These are phyloP conservation scores for Talaromyces proteolyticus DNA, from an alignment of 495 filamentous ascomycete genomes.

Conservation along the genomic window DNA sequence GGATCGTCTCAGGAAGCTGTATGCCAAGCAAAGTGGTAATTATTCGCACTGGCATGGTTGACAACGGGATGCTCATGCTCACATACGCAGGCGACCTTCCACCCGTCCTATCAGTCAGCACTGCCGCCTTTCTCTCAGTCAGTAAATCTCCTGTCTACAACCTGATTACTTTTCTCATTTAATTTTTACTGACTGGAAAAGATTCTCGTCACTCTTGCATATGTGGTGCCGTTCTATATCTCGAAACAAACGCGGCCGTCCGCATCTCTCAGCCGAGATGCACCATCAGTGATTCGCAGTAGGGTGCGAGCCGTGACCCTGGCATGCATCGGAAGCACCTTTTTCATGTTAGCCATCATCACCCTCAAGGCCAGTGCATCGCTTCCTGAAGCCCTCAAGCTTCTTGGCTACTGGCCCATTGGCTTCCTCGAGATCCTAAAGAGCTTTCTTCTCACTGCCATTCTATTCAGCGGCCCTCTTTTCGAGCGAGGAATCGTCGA, in stretches of 20 bases:
- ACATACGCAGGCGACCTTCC: slow-evolving; percentile 7
- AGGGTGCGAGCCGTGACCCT: slow-evolving; percentile 72
- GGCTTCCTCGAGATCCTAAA: slow-evolving; percentile 51
- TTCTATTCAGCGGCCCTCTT: slow-evolving; percentile 82
- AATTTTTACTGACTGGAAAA: slow-evolving; percentile 18
- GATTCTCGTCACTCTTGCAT: slow-evolving; percentile 73
- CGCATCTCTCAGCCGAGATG: slow-evolving; percentile 75
- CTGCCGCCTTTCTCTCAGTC: slow-evolving; percentile 48
- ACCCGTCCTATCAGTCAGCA: slow-evolving; percentile 42
- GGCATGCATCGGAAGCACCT: slow-evolving; percentile 57
- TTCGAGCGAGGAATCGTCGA: slow-evolving; percentile 71
- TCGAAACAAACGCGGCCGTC: slow-evolving; percentile 74
- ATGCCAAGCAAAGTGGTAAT: slow-evolving; percentile 30
- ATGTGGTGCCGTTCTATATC: slow-evolving; percentile 89
- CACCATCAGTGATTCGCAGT: slow-evolving; percentile 82
- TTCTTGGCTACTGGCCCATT: slow-evolving; percentile 72
- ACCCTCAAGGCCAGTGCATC: slow-evolving; percentile 34
- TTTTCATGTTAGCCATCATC: slow-evolving; percentile 58
- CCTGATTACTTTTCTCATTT: neutral
- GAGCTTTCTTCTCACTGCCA: slow-evolving; percentile 58
- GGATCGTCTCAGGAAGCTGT: slow-evolving; percentile 30
- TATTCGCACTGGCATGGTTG: too few relatives aligned
- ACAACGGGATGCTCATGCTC: too few relatives aligned
- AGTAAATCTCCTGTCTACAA: slow-evolving; percentile 5
- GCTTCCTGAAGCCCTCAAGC: slow-evolving; percentile 47